Evolutionary conservation across 352 stramenopile genomes (phyloP).

Genomic region (Aphanomyces astaci): DNA sequence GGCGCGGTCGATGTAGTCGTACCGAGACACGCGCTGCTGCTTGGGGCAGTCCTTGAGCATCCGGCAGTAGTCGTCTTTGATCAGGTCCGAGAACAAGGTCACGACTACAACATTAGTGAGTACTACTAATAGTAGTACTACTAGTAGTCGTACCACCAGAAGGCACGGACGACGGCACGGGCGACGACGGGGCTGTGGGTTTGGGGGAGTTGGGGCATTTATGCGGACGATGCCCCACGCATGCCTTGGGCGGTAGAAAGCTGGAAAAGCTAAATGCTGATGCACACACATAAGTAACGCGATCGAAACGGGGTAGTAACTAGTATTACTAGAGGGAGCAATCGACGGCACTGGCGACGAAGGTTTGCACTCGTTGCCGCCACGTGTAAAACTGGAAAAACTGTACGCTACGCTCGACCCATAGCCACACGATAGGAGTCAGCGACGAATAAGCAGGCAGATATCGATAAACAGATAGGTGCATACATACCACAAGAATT

Average conservation of each 20-base stretch:
- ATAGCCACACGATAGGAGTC: too few relatives aligned
- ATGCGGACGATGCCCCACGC: neutral
- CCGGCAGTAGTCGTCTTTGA: conserved; percentile 5
- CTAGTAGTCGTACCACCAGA: too few relatives aligned
- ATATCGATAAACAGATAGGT: too few relatives aligned
- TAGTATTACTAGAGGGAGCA: neutral
- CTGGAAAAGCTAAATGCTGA: conserved; percentile 25
- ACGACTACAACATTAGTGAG: conserved; percentile 9
- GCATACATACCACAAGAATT: conserved; percentile 12
- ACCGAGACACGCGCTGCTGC: conserved; percentile 13
- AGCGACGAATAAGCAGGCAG: too few relatives aligned
- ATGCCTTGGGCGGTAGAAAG: neutral
- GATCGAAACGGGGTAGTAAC: neutral
- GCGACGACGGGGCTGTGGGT: conserved; percentile 5
- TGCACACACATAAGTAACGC: neutral
- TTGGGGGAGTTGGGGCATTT: neutral
- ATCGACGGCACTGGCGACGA: conserved; percentile 14
- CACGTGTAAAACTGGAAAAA: conserved; percentile 11
- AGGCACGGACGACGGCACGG: conserved; percentile 14
- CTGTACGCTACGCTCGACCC: conserved; percentile 19
- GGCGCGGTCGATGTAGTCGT: conserved; percentile 19
- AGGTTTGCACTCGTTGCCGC: neutral
- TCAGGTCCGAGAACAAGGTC: conserved; percentile 20
- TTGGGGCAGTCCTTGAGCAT: conserved; percentile 16
- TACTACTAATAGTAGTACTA: too few relatives aligned